phyloP scores from a whole-genome alignment of 1,139 yeast species.

The Saccharomyces pastorianus region DNA sequence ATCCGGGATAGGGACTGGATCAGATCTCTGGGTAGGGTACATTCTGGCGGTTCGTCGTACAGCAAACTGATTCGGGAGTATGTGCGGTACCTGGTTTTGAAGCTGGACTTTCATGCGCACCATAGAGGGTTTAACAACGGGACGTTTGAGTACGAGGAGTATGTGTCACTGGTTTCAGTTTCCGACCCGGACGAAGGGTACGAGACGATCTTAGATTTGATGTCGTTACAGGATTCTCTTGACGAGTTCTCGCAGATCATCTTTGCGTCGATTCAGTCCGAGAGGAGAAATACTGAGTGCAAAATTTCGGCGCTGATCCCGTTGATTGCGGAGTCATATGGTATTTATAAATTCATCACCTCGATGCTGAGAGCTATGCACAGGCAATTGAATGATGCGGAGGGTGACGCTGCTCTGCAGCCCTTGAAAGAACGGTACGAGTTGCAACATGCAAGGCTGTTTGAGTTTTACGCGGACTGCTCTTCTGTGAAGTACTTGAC shows the following conservation, averaged over 20 bases:
- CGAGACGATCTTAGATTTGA: conserved; percentile 76
- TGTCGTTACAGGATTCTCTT: conserved; percentile 78
- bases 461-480: conserved; percentile 87
- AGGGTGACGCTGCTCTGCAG: conserved; percentile 58
- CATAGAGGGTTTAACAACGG: conserved; percentile 84
- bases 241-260: conserved; percentile 73
- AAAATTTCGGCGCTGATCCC: conserved; percentile 85
- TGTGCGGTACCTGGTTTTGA: conserved; percentile 58
- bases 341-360: conserved; percentile 80
- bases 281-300: conserved; percentile 53
- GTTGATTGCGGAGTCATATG: conserved; percentile 85
- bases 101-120: conserved; percentile 72
- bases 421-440: conserved; percentile 67
- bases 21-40: conserved; percentile 40
- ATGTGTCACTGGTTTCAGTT: conserved; percentile 76
- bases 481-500: conserved; percentile 77
- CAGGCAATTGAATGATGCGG: conserved; percentile 54
- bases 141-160: conserved; percentile 92
- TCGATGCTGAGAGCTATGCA: conserved; percentile 89
- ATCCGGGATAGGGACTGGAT: conserved; percentile 64
- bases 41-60: conserved; percentile 39
- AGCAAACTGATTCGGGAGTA: conserved; percentile 74
- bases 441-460: conserved; percentile 71
- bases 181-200: conserved; percentile 95
- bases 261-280: conserved; percentile 55